phyloP scores from a whole-genome alignment of 345 rosid species.

The Populus euphratica region DNA sequence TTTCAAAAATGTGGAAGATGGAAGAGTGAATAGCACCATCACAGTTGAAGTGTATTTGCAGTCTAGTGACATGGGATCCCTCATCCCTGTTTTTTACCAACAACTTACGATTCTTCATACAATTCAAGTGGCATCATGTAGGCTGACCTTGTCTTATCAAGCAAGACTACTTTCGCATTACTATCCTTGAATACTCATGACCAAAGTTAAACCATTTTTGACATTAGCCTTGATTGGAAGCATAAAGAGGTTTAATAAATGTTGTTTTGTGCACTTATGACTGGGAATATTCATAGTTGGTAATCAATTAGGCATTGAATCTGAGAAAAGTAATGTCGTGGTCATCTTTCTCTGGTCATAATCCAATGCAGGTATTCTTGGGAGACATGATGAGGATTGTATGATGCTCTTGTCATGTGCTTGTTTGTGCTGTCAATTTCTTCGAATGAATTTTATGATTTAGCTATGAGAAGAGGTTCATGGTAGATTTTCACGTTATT shows the following conservation, averaged over 20 bases:
- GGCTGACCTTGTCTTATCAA: background rate
- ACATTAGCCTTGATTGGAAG: background rate
- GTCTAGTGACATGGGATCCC: background rate
- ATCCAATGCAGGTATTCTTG: background rate
- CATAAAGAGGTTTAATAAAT: background rate
- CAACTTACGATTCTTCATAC: background rate
- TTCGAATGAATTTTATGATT: background rate
- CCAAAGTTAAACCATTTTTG: background rate
- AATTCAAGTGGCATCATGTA: background rate
- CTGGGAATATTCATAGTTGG: background rate
- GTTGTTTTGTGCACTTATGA: background rate
- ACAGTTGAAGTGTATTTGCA: background rate
- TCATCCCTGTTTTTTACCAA: background rate
- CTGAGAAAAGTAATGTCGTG: background rate
- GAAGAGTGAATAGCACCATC: background rate
- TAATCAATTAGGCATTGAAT: background rate
- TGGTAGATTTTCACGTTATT: background rate
- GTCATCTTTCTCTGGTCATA: background rate
- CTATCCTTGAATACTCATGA: background rate
- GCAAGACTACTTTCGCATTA: background rate
- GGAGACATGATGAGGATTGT: background rate
- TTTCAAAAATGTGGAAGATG: background rate
- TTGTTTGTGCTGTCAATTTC: background rate
- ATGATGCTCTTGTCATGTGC: background rate
- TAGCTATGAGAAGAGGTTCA: background rate